phyloP scores from a whole-genome alignment of 2,329 filamentous ascomycete species.

The Dendryphion nanum region DNA sequence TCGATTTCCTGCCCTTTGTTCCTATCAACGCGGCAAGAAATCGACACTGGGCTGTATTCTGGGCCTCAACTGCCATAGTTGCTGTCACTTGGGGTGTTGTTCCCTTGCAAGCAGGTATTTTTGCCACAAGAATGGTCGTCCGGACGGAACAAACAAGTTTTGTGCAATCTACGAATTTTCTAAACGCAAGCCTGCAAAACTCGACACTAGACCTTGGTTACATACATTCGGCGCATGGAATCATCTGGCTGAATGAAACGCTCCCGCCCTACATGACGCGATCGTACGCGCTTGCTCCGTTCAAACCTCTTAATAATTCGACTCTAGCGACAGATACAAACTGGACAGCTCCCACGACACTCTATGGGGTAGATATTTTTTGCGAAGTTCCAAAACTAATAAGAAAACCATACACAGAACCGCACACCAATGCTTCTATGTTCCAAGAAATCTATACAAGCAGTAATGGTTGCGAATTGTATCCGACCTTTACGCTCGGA shows the following conservation, averaged over 20 bases:
- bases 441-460: too few species aligned
- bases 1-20: constrained; percentile 47
- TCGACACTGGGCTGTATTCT: constrained; percentile 56
- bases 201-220: neutral
- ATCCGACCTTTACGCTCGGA: neutral
- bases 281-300: constrained; percentile 43
- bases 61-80: constrained; percentile 48
- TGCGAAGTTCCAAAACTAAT: neutral
- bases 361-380: neutral
- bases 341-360: neutral
- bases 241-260: constrained; percentile 47
- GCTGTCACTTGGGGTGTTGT: constrained; percentile 57
- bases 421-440: too few species aligned
- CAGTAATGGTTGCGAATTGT: neutral
- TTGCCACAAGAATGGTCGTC: constrained; percentile 26
- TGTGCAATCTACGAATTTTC: neutral
- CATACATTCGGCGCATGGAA: constrained; percentile 43
- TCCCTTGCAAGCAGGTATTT: constrained; percentile 56
- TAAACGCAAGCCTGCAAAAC: neutral
- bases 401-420: too few species aligned
- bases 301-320: constrained; percentile 11
- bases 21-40: constrained; percentile 41
- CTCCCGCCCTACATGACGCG: constrained; percentile 43
- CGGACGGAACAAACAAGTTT: neutral
- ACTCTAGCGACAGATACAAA: neutral